These are phyloP conservation scores for Helicostylum pulchrum DNA, from an alignment of 192 early-diverging fungal genomes.

Conservation along the genomic window DNA sequence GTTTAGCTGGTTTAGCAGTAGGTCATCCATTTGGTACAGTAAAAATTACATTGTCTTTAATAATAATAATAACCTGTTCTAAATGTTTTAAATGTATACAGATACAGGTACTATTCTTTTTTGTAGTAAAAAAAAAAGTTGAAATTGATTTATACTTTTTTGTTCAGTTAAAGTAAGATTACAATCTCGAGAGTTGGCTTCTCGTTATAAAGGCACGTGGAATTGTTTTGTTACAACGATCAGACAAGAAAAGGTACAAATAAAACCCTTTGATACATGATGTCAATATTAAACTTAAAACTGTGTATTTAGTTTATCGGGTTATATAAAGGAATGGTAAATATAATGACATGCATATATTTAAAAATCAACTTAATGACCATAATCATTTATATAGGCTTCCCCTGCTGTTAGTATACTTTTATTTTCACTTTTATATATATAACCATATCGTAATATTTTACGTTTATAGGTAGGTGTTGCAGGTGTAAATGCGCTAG, in stretches of 20 bases:
- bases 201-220: constrained; percentile 55
- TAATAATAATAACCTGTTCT: not conserved
- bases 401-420: constrained; percentile 48
- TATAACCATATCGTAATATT: not conserved
- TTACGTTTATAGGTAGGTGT: constrained; percentile 47
- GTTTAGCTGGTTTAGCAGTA: constrained; percentile 54
- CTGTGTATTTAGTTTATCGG: constrained; percentile 40
- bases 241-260: constrained; percentile 52
- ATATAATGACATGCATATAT: constrained; percentile 1
- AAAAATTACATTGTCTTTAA: not conserved
- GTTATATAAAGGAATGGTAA: constrained; percentile 60
- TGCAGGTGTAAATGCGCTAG: constrained; percentile 50
- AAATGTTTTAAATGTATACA: constrained; percentile 1
- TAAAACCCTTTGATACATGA: constrained; percentile 9
- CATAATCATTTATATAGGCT: constrained; percentile 32
- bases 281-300: not conserved
- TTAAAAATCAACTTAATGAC: constrained; percentile 1
- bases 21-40: constrained; percentile 60
- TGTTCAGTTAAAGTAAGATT: constrained; percentile 53
- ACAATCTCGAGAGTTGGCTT: constrained; percentile 49
- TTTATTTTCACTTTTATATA: not conserved
- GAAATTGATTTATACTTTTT: constrained; percentile 1
- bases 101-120: constrained; percentile 27
- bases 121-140: no score
- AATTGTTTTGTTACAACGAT: constrained; percentile 54